Percentiles rank a stretch among this genome's conserved stretches.
These are phyloP conservation scores for Aspergillus awamori DNA, from an alignment of 2,329 filamentous ascomycete species.

Conservation along the genomic window DNA sequence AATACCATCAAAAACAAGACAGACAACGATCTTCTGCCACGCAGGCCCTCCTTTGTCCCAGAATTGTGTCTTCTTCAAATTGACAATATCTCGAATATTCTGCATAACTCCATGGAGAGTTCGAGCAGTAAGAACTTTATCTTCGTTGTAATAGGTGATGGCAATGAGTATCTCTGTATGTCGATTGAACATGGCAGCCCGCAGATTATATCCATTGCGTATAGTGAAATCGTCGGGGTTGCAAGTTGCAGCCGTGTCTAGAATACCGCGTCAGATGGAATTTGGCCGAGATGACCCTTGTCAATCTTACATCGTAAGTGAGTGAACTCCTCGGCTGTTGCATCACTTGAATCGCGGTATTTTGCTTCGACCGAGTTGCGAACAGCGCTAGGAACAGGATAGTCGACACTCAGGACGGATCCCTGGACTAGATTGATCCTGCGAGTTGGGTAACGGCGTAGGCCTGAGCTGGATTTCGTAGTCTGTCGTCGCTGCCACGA, in stretches of 20 bases:
- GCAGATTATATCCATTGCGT: constrained; percentile 98
- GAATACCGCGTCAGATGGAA: background rate
- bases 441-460: constrained; percentile 59
- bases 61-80: constrained; percentile 97
- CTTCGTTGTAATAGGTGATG: constrained; percentile 99
- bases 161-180: constrained; percentile 97
- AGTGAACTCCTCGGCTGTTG: constrained; percentile 91
- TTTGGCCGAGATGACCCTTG: no score
- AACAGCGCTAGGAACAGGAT: constrained; percentile 94
- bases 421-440: constrained; percentile 98
- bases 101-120: constrained; percentile 98
- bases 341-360: constrained; percentile 85
- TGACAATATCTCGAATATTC: constrained; percentile 97
- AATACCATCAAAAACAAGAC: constrained; percentile 95
- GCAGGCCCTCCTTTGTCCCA: constrained; percentile 99
- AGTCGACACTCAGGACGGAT: constrained; percentile 94
- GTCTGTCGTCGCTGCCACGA: no score
- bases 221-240: constrained; percentile 98
- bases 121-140: constrained; percentile 87
- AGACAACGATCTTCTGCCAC: constrained; percentile 99
- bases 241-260: constrained; percentile 91
- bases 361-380: constrained; percentile 93
- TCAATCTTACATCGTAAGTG: constrained; percentile 76
- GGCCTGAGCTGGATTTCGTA: no score
- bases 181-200: constrained; percentile 97